Conservation (phyloP, 257 asterid genomes). For the Gentiana macrophylla region DNA sequence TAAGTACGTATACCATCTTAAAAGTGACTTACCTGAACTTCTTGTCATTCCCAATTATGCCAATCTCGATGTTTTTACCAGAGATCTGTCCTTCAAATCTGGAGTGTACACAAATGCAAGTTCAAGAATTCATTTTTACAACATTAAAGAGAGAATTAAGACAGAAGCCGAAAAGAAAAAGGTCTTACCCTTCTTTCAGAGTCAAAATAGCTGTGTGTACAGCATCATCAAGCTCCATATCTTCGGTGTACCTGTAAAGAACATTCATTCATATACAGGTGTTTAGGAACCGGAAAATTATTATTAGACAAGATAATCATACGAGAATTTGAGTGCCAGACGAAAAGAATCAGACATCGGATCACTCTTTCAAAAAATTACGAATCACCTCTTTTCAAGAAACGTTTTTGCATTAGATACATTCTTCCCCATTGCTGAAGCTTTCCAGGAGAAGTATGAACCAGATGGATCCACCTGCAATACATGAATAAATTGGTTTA, state of each 20-base stretch:
- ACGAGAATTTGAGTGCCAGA: not conserved
- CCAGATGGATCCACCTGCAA: constrained; percentile 96
- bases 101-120: constrained; percentile 6
- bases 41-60: constrained; percentile 82
- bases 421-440: constrained; percentile 99
- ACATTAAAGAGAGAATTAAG: not conserved
- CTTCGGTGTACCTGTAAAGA: constrained; percentile 79
- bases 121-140: no score
- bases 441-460: constrained; percentile 98
- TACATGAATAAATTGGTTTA: not conserved
- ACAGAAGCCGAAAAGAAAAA: not conserved
- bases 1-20: not conserved
- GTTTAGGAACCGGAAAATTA: not conserved
- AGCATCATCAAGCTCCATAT: constrained; percentile 98
- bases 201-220: constrained; percentile 99
- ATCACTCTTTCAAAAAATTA: not conserved
- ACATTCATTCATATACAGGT: not conserved
- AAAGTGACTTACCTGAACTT: constrained; percentile 43
- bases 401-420: constrained; percentile 97
- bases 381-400: constrained; percentile 79
- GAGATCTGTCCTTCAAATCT: constrained; percentile 99
- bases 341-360: not conserved
- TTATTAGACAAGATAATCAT: not conserved
- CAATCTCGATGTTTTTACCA: constrained; percentile 93
- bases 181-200: constrained; percentile 86